Evolutionary conservation across 192 early-diverging fungal species (phyloP), one percentile per base, ranked within the genome.

Genomic region (Entomortierella beljakovae): DNA sequence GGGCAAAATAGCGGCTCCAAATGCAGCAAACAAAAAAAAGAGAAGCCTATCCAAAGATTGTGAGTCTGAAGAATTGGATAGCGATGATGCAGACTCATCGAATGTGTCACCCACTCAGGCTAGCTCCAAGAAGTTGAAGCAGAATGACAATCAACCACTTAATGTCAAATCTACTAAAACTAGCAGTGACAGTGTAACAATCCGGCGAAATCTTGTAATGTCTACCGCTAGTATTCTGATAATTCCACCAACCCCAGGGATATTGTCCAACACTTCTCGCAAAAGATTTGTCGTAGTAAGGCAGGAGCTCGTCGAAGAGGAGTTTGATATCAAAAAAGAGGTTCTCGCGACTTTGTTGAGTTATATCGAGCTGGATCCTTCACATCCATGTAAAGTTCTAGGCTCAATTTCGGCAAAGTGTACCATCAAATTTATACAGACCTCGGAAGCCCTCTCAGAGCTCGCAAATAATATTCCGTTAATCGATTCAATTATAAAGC

Each of bases 321-420:
- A 79, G 50, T 79, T 70, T 60, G 75, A 79, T 28, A 79, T 79
- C 57, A 79, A 79, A 51, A 70, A 69, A 38, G 75, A 79, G 37
- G 75, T 79, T 15, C 31, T 79, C 25, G 75, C 75, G 13, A 79
- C 75, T 0, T 43, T 79, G 18, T 16, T 79, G 56, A 79, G 75
- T 38, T 79, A 79, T 35, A 64, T 79, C 7, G 75, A 79, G 13
- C 57, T 79, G 57, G 75, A 79, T 31, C 26, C n/a, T 6, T 69
- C 67, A 38, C 66, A 60, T 8, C 38, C 75, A 3, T 70, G 69
- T 51, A 79, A 79, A 34, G 75, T 79, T 13, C n/a, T 38, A 29
- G 75, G 75, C 0, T 79, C 75, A 3, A 60, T 79, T 10, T 70
- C 67, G 6, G 65, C 75, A 2, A 79, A 70, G 40, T 79, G 75